Evolutionary conservation across 1,284 basidiomycete species (phyloP).

Genomic region (Cutaneotrichosporon sp.): DNA sequence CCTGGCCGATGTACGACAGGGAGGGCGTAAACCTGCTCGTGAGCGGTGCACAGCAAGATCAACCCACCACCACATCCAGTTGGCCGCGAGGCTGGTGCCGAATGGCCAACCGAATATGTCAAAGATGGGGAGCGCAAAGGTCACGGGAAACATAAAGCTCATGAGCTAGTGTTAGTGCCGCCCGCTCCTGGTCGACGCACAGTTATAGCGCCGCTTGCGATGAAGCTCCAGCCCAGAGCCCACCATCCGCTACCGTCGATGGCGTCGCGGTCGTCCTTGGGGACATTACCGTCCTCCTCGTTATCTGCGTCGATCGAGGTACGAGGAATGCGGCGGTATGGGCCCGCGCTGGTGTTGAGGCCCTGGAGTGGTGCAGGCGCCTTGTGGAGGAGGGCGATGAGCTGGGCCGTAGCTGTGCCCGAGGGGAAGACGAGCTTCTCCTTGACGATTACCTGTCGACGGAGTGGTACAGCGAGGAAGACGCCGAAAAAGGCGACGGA

Average conservation of each 20-base stretch:
- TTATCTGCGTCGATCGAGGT: not conserved
- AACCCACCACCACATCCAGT: conserved; percentile 77
- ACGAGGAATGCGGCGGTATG: conserved; percentile 29
- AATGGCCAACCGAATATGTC: conserved; percentile 57
- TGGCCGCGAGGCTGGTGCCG: conserved; percentile 58
- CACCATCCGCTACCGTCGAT: conserved; percentile 64
- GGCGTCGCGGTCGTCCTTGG: conserved; percentile 33
- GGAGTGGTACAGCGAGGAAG: conserved; percentile 85
- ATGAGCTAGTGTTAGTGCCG: conserved; percentile 34
- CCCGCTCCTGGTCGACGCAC: no score
- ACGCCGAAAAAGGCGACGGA: conserved; percentile 87
- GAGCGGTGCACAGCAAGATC: not conserved
- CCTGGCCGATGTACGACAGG: conserved; percentile 84
- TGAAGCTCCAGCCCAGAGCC: conserved; percentile 68
- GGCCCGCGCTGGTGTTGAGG: conserved; percentile 9
- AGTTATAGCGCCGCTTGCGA: conserved; percentile 63
- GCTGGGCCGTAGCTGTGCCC: conserved; percentile 92
- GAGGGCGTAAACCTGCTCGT: conserved; percentile 71
- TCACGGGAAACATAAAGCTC: conserved; percentile 77
- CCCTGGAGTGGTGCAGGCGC: conserved; percentile 29
- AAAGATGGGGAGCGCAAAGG: conserved; percentile 88
- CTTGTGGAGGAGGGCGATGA: conserved; percentile 83
- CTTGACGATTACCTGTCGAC: conserved; percentile 93
- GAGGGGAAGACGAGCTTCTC: conserved; percentile 91
- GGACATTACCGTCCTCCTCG: conserved; percentile 25